These are phyloP conservation scores for Xylaria sp. DNA, from an alignment of 2,329 filamentous ascomycete species.

Conservation along the genomic window DNA sequence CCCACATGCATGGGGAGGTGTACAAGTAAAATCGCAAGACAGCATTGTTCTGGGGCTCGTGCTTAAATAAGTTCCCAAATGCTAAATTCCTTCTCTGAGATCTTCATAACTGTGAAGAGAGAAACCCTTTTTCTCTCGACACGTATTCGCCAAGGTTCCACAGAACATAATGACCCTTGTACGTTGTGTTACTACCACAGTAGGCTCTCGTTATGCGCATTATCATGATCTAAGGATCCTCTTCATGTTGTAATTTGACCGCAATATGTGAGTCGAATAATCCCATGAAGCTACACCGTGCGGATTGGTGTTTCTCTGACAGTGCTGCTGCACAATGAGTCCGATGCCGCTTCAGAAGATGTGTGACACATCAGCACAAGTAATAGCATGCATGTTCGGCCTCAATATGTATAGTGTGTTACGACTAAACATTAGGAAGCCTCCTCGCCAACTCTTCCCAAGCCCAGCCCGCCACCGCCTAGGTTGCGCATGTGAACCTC, in stretches of 20 bases:
- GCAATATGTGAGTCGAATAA: background rate
- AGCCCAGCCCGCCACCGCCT: conserved; percentile 48
- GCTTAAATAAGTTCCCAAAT: background rate
- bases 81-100: too few relatives aligned
- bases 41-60: background rate
- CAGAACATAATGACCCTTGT: background rate
- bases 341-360: background rate
- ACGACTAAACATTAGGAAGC: conserved; percentile 22
- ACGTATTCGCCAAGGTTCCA: background rate
- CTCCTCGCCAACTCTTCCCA: conserved; percentile 48
- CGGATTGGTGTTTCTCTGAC: background rate
- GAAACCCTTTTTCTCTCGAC: background rate
- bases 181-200: background rate
- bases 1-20: background rate
- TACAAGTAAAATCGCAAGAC: background rate
- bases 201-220: background rate
- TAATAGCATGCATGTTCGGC: background rate
- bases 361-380: background rate
- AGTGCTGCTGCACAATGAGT: background rate
- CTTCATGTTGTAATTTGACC: background rate
- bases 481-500: conserved; percentile 57
- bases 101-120: background rate
- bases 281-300: background rate
- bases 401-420: background rate
- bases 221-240: background rate